Conservation (phyloP, 768 basidiomycete genomes). For the Hortiboletus campestris region DNA sequence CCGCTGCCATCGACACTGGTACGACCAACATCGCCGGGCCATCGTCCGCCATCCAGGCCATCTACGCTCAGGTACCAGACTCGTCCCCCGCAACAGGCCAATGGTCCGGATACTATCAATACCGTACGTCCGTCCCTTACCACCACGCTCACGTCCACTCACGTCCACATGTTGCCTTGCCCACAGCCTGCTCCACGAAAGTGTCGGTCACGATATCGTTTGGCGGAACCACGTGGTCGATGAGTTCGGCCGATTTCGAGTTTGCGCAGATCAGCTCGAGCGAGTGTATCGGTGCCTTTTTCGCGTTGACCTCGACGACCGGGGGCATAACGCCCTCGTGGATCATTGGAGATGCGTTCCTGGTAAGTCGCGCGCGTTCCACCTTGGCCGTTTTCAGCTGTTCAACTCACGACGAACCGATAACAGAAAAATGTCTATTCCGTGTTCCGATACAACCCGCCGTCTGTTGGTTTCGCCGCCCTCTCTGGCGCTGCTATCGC, state of each 20-base stretch:
- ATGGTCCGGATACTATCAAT: constrained; percentile 49
- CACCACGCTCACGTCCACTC: not conserved
- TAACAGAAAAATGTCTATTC: constrained; percentile 55
- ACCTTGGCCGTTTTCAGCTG: not conserved
- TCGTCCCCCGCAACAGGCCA: constrained; percentile 35
- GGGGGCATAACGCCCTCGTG: constrained; percentile 38
- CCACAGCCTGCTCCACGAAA: constrained; percentile 34
- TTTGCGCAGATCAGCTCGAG: constrained; percentile 36
- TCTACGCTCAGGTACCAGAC: constrained; percentile 48
- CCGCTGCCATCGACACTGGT: constrained; percentile 58
- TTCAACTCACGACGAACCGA: not conserved
- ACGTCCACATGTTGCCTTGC: not conserved
- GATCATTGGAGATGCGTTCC: constrained; percentile 55
- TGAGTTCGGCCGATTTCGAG: constrained; percentile 48
- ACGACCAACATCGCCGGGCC: constrained; percentile 62
- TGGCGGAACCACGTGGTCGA: constrained; percentile 45
- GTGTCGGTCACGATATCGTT: constrained; percentile 44
- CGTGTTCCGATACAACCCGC: constrained; percentile 49
- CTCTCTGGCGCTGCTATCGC: constrained; percentile 35
- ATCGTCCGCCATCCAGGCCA: constrained; percentile 31
- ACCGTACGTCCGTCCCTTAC: constrained; percentile 28
- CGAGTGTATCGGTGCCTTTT: constrained; percentile 55
- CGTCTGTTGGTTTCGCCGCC: constrained; percentile 50
- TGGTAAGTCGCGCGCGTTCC: constrained; percentile 22
- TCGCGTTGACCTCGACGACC: constrained; percentile 33